phyloP scores from a whole-genome alignment of 306 rosid genomes.

The Inga oerstediana region DNA sequence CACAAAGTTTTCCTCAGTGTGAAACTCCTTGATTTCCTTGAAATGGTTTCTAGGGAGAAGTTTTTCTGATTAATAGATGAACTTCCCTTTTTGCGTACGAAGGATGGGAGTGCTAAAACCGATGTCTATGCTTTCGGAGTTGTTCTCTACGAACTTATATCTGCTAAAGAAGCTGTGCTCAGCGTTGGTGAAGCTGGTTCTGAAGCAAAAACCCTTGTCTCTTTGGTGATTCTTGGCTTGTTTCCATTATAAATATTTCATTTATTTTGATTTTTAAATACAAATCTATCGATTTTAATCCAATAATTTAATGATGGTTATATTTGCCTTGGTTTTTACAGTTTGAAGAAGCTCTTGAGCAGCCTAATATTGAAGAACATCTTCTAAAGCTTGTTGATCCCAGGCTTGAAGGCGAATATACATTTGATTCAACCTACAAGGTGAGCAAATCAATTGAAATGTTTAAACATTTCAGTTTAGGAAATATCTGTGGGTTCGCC shows the following conservation, averaged over 20 bases:
- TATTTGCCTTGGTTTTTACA: constrained; percentile 22
- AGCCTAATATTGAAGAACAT: constrained; percentile 44
- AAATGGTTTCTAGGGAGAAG: too few relatives aligned
- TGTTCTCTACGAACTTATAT: constrained; percentile 54
- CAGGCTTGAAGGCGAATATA: constrained; percentile 20
- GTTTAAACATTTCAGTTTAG: background rate
- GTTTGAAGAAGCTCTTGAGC: constrained; percentile 57
- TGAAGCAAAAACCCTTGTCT: constrained; percentile 56
- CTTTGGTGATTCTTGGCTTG: constrained; percentile 42
- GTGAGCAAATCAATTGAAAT: constrained; percentile 29
- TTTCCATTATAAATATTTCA: background rate
- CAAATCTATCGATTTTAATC: background rate
- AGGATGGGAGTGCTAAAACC: constrained; percentile 47
- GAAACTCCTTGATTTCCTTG: too few relatives aligned
- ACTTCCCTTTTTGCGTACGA: background rate
- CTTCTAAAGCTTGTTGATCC: constrained; percentile 54
- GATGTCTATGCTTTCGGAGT: constrained; percentile 56
- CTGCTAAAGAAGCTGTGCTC: constrained; percentile 53
- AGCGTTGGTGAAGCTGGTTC: constrained; percentile 24
- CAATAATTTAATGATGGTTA: background rate
- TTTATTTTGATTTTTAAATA: background rate
- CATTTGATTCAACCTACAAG: constrained; percentile 60
- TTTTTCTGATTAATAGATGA: background rate
- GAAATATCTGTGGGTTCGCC: too few relatives aligned
- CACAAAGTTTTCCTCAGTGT: too few relatives aligned